These are phyloP conservation scores for Cryphonectria japonica DNA, from an alignment of 2,329 filamentous ascomycete genomes.

Conservation along the genomic window DNA sequence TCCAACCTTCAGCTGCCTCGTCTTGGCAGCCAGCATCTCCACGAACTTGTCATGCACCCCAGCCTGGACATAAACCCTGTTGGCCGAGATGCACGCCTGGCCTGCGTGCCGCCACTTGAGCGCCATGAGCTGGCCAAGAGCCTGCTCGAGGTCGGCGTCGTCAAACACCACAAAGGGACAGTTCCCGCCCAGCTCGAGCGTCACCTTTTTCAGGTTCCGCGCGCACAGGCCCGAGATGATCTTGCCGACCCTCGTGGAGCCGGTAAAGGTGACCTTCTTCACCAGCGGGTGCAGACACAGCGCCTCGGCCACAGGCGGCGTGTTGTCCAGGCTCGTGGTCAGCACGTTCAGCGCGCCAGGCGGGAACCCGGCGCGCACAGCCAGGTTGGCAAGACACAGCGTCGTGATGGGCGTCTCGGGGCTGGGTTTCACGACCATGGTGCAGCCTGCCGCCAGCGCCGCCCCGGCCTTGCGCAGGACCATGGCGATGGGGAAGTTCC, in stretches of 20 bases:
- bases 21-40: slow-evolving; percentile 45
- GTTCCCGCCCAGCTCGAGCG: slow-evolving; percentile 75
- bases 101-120: slow-evolving; percentile 58
- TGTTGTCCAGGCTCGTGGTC: slow-evolving; percentile 49
- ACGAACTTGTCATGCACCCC: slow-evolving; percentile 66
- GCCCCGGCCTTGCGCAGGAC: slow-evolving; percentile 69
- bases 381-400: slow-evolving; percentile 70
- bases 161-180: slow-evolving; percentile 69
- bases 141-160: slow-evolving; percentile 67
- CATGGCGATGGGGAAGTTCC: slow-evolving; percentile 73
- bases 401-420: slow-evolving; percentile 76
- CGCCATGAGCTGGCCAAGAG: slow-evolving; percentile 49
- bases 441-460: slow-evolving; percentile 72
- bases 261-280: slow-evolving; percentile 76
- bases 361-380: slow-evolving; percentile 73
- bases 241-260: slow-evolving; percentile 70
- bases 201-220: slow-evolving; percentile 67
- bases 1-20: slow-evolving; percentile 31
- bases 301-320: slow-evolving; percentile 49
- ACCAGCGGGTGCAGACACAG: slow-evolving; percentile 50
- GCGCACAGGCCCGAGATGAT: slow-evolving; percentile 68
- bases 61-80: slow-evolving; percentile 66
- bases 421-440: slow-evolving; percentile 74
- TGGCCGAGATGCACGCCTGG: slow-evolving; percentile 68
- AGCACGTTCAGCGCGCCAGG: slow-evolving; percentile 67